Evolutionary conservation across 2,329 filamentous ascomycete genomes (phyloP).

Genomic region (Aspergillus alliaceus): DNA sequence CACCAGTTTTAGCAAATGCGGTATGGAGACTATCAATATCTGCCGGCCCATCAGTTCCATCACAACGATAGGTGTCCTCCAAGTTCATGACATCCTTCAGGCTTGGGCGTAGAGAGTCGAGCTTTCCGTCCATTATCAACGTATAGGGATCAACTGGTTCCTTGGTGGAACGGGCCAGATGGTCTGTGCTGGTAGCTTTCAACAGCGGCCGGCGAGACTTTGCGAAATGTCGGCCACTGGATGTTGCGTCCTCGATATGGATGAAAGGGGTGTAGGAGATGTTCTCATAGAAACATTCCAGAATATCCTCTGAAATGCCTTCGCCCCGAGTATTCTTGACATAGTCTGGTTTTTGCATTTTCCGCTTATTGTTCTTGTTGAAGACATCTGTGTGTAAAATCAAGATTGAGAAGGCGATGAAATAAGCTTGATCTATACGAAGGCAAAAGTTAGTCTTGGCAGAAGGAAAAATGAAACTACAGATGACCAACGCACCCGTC

Average conservation of each 20-base stretch:
- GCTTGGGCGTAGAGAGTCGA: constrained; percentile 79
- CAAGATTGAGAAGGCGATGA: constrained; percentile 93
- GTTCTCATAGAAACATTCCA: constrained; percentile 98
- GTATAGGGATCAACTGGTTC: constrained; percentile 96
- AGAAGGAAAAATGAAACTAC: neutral
- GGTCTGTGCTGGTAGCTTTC: constrained; percentile 63
- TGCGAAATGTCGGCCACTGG: constrained; percentile 68
- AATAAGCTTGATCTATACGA: constrained; percentile 80
- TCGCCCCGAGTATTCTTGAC: constrained; percentile 91
- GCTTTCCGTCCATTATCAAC: constrained; percentile 83
- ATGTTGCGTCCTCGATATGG: constrained; percentile 86
- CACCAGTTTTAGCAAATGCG: constrained; percentile 86
- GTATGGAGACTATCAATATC: constrained; percentile 81
- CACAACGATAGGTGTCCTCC: constrained; percentile 88
- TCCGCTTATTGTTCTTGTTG: constrained; percentile 99
- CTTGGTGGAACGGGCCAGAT: constrained; percentile 64
- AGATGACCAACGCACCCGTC: constrained; percentile 50
- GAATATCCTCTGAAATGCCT: constrained; percentile 87
- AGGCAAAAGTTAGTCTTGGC: neutral
- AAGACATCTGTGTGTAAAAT: constrained; percentile 98
- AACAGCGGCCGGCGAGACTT: constrained; percentile 73
- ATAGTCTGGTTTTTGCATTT: constrained; percentile 96
- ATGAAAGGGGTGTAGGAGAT: constrained; percentile 98
- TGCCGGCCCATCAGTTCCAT: constrained; percentile 72
- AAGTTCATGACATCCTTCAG: constrained; percentile 89